A percentile compares a stretch with the other conserved stretches of the same genome.
phyloP scores from a whole-genome alignment of 2,329 filamentous ascomycete genomes.

The Nannizziopsis barbatae region DNA sequence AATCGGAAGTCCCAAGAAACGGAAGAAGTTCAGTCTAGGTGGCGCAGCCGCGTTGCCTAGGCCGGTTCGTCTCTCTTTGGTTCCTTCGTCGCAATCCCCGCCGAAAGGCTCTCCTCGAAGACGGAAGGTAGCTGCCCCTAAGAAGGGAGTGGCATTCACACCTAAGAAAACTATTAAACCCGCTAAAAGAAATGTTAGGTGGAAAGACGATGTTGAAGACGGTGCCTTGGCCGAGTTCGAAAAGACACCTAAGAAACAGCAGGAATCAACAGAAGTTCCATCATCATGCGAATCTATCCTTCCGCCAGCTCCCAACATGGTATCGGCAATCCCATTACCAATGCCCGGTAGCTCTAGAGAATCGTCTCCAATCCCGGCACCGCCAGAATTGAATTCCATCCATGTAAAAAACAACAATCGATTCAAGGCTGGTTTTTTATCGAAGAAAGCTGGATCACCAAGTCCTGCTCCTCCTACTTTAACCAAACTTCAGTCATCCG shows the following conservation, averaged over 20 bases:
- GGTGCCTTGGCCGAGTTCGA: slow-evolving; percentile 82
- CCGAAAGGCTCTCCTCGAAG: slow-evolving; percentile 70
- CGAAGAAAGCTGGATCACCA: slow-evolving; percentile 59
- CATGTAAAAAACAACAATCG: slow-evolving; percentile 58
- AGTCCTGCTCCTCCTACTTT: slow-evolving; percentile 46
- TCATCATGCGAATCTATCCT: slow-evolving; percentile 32
- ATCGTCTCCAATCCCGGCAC: slow-evolving; percentile 48
- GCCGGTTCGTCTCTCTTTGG: slow-evolving; percentile 4
- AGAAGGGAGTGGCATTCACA: slow-evolving; percentile 69
- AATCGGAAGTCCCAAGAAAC: slow-evolving; percentile 64
- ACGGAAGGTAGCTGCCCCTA: slow-evolving; percentile 51
- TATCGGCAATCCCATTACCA: slow-evolving; percentile 43
- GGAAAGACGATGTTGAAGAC: slow-evolving; percentile 83
- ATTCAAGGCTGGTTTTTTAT: slow-evolving; percentile 81
- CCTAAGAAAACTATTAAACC: slow-evolving; percentile 57
- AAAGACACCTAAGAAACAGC: slow-evolving; percentile 67
- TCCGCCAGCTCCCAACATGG: slow-evolving; percentile 34
- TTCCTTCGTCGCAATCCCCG: slow-evolving; percentile 44
- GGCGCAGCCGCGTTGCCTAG: slow-evolving; percentile 13
- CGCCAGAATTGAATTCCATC: slow-evolving; percentile 45
- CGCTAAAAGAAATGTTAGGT: slow-evolving; percentile 66
- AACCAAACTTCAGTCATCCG: slow-evolving; percentile 50
- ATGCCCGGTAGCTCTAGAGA: slow-evolving; percentile 32
- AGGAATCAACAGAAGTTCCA: slow-evolving; percentile 45
- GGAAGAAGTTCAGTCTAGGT: slow-evolving; percentile 42